Conservation (phyloP, 2,329 filamentous ascomycete genomes). For the Thielaviopsis musarum region DNA sequence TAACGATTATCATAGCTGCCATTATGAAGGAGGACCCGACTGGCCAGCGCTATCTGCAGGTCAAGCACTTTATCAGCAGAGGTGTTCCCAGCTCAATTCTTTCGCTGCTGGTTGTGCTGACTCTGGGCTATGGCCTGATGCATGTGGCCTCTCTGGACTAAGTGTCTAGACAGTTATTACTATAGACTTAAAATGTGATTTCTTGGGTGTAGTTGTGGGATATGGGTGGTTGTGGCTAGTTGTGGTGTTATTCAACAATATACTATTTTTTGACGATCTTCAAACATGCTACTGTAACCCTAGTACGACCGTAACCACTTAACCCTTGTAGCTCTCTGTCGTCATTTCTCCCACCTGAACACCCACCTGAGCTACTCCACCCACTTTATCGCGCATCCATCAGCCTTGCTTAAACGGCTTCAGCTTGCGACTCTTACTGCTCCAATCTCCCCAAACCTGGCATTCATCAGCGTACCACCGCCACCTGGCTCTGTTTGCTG, state of each 20-base stretch:
- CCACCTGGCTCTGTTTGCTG: neutral
- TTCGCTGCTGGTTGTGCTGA: constrained; percentile 66
- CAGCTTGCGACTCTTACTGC: neutral
- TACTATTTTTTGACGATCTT: neutral
- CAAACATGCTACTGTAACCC: neutral
- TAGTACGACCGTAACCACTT: neutral
- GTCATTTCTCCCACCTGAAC: neutral
- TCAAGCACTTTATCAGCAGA: constrained; percentile 88
- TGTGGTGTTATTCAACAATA: neutral
- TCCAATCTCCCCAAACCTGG: neutral
- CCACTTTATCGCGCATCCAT: neutral
- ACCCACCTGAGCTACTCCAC: too few relatives aligned
- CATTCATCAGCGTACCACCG: neutral
- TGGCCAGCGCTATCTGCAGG: constrained; percentile 77
- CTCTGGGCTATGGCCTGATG: constrained; percentile 85
- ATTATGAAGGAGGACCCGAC: constrained; percentile 99
- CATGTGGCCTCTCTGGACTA: constrained; percentile 46
- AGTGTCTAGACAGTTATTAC: constrained; percentile 12
- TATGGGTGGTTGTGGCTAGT: neutral
- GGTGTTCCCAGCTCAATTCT: constrained; percentile 77
- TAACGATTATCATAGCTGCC: constrained; percentile 43
- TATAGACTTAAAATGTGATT: neutral
- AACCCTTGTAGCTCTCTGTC: neutral
- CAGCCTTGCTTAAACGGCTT: neutral
- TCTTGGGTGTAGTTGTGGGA: neutral